These are phyloP conservation scores for Schizophyllum amplum DNA, from an alignment of 1,284 basidiomycete species.

Conservation along the genomic window DNA sequence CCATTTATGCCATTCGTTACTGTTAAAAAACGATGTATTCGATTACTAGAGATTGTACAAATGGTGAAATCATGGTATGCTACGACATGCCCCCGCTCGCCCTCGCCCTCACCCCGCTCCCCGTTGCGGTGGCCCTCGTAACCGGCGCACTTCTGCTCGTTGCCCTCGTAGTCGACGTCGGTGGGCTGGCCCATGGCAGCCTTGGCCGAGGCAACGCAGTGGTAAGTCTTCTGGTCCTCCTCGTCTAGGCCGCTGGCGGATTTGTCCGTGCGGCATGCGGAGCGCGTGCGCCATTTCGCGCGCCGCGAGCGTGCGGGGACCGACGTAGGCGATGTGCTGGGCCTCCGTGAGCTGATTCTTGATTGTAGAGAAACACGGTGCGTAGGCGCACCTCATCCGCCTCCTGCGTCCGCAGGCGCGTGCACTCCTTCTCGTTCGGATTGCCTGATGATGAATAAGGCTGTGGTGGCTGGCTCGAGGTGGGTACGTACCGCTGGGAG, in stretches of 20 bases:
- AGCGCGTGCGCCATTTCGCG: slow-evolving; percentile 71
- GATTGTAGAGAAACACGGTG: slow-evolving; percentile 86
- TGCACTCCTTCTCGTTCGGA: slow-evolving; percentile 85
- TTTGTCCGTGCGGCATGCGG: slow-evolving; percentile 55
- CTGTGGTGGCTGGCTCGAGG: no score
- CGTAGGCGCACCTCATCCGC: slow-evolving; percentile 88
- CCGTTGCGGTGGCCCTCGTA: no score
- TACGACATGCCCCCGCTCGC: no score
- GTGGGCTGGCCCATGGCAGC: slow-evolving; percentile 73
- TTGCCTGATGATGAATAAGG: no score
- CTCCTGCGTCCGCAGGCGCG: slow-evolving; percentile 75
- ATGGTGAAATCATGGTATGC: no score
- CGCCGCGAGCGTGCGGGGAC: slow-evolving; percentile 76
- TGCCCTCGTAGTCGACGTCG: slow-evolving; percentile 66
- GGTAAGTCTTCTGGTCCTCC: slow-evolving; percentile 82
- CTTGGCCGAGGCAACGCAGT: slow-evolving; percentile 62
- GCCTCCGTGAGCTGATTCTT: slow-evolving; percentile 91
- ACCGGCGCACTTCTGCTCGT: no score
- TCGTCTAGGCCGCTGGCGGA: slow-evolving; percentile 72
- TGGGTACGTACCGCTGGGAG: no score
- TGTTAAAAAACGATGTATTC: no score
- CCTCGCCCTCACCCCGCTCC: no score
- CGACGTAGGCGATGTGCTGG: slow-evolving; percentile 93
- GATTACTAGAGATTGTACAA: no score
- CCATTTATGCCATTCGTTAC: no score